Percentiles rank a stretch among this genome's conserved stretches.
phyloP scores from a whole-genome alignment of 2,329 filamentous ascomycete species.

The Aspergillus ochraceus region DNA sequence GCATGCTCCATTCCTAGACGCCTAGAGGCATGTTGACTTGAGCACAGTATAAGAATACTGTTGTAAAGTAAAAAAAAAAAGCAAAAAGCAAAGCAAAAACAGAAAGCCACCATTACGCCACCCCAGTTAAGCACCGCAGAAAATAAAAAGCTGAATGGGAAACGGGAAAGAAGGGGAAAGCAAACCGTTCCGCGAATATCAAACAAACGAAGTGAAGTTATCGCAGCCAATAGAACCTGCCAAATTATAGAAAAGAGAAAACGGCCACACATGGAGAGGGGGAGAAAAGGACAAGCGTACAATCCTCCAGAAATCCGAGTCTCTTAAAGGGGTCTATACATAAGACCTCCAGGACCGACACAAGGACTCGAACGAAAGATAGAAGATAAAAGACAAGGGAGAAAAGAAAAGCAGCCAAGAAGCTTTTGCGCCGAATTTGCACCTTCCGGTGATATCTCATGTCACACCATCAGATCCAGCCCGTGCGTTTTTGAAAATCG shows the following conservation, averaged over 20 bases:
- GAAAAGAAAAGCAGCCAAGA: conserved; percentile 26
- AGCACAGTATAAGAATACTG: not conserved
- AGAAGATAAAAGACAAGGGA: conserved; percentile 21
- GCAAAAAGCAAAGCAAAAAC: conserved; percentile 4
- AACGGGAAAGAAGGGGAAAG: conserved; percentile 8
- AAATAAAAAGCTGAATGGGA: not conserved
- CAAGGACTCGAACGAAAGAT: conserved; percentile 4
- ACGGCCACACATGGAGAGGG: not conserved
- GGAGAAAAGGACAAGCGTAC: conserved; percentile 10
- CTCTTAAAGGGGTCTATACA: not conserved
- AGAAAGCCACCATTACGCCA: conserved; percentile 22
- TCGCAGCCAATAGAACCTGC: conserved; percentile 3
- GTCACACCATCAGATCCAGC: conserved; percentile 30
- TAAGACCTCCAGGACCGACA: conserved; percentile 2
- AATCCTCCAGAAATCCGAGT: conserved; percentile 15
- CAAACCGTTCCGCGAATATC: conserved; percentile 15
- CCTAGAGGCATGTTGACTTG: conserved; percentile 5
- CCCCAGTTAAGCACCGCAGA: conserved; percentile 7
- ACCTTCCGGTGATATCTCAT: conserved; percentile 28
- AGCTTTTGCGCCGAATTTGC: conserved; percentile 33
- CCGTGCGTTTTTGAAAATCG: conserved; percentile 37
- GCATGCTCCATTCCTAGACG: conserved; percentile 6
- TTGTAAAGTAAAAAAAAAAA: too few species aligned
- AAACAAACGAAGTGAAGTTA: conserved; percentile 18
- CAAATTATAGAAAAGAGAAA: conserved; percentile 6